Percentiles rank a stretch among this genome's conserved stretches.
These are phyloP conservation scores for Nemophila menziesii DNA, from an alignment of 257 asterid species.

Conservation along the genomic window DNA sequence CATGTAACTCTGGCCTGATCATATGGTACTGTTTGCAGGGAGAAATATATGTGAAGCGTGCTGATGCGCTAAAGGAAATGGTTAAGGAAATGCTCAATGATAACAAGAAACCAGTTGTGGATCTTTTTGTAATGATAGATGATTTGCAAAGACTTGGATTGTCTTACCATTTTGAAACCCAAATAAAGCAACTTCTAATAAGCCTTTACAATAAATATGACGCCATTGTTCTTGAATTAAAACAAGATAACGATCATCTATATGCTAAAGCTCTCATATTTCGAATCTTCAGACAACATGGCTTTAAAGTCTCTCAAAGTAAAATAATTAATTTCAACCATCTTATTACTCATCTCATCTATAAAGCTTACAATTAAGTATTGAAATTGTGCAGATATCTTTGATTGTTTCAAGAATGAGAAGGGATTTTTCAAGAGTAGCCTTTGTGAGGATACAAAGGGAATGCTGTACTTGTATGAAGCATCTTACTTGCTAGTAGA, in stretches of 20 bases:
- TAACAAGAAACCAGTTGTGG: neutral
- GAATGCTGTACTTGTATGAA: constrained; percentile 18
- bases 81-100: constrained; percentile 1
- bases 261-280: constrained; percentile 15
- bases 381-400: constrained; percentile 14
- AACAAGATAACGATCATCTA: constrained; percentile 6
- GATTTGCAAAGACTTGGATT: constrained; percentile 16
- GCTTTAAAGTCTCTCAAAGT: constrained; percentile 15
- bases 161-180: constrained; percentile 12
- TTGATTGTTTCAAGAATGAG: constrained; percentile 11
- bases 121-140: constrained; percentile 16
- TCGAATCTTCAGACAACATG: constrained; percentile 16
- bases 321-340: neutral
- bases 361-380: neutral
- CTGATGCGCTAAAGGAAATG: constrained; percentile 1
- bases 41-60: neutral
- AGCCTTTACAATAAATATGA: neutral
- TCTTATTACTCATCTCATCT: neutral
- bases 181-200: constrained; percentile 10
- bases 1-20: neutral
- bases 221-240: neutral
- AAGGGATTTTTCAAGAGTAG: constrained; percentile 9
- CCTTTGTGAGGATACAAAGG: constrained; percentile 13
- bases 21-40: neutral
- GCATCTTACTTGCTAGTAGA: constrained; percentile 10